Percentiles rank a stretch among this genome's conserved stretches.
These are phyloP conservation scores for Arabidopsis suecica DNA, from an alignment of 345 rosid species.

Conservation along the genomic window DNA sequence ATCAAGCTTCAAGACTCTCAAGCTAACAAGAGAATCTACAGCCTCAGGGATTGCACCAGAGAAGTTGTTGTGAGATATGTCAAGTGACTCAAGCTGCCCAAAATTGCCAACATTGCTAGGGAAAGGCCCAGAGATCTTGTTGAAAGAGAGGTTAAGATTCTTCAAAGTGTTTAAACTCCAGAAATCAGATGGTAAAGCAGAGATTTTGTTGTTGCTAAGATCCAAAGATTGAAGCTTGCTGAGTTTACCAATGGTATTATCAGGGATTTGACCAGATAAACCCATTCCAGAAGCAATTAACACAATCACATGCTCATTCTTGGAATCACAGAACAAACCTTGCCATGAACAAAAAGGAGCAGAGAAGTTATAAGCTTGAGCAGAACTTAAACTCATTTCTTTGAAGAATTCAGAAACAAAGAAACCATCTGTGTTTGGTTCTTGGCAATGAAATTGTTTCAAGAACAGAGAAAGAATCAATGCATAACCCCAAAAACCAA, in stretches of 20 bases:
- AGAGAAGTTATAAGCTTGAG: constrained; percentile 55
- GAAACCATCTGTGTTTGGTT: constrained; percentile 88
- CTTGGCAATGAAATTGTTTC: constrained; percentile 58
- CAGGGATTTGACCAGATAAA: constrained; percentile 83
- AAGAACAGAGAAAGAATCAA: constrained; percentile 66
- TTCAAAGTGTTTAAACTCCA: constrained; percentile 82
- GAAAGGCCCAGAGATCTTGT: constrained; percentile 75
- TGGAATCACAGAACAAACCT: constrained; percentile 70
- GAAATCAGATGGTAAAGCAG: constrained; percentile 81
- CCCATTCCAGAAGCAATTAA: constrained; percentile 63
- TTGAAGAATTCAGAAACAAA: constrained; percentile 72
- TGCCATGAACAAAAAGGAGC: constrained; percentile 72
- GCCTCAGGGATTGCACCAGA: constrained; percentile 81
- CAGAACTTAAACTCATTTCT: constrained; percentile 59
- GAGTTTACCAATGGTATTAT: constrained; percentile 85
- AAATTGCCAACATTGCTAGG: constrained; percentile 83
- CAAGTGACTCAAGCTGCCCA: constrained; percentile 71
- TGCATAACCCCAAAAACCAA: constrained; percentile 54
- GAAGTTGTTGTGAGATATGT: constrained; percentile 72
- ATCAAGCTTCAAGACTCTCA: constrained; percentile 68
- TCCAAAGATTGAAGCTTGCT: constrained; percentile 75
- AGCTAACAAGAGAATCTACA: constrained; percentile 59
- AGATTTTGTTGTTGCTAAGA: constrained; percentile 83
- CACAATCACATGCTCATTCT: constrained; percentile 54
- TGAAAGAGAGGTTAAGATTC: constrained; percentile 71